Base-by-base conservation (phyloP, 768 basidiomycete species). In the Galerina marginata region DNA sequence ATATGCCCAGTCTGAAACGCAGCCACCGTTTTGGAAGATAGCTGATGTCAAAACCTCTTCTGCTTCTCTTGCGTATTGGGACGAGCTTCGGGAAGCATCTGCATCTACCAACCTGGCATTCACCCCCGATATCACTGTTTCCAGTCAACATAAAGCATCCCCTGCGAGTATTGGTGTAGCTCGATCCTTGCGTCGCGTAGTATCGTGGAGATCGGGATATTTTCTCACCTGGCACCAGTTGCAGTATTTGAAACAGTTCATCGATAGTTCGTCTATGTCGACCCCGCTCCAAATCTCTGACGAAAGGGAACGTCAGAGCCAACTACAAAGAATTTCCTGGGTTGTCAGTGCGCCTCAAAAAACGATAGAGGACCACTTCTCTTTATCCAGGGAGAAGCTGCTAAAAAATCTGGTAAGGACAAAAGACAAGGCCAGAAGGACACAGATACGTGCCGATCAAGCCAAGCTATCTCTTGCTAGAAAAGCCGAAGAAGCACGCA, bases 161-260 rank as follows among this genome's bases (percentile, higher is more conserved):
- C 53, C 65, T 40, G 67, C 72, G 11, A 70, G 66, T 20, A 45
- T 74, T 20, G 67, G 70, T 26, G 66, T 83, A 14, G 76, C 74
- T 51, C 79, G 81, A 58, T 81, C 82, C n/a, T 74, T 91, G n/a
- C 83, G 86, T 43, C 84, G 88, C 15, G 64, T 72, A 23, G 74
- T 73, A 2, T 86, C 87, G 2, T 93, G 92, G 92, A 80, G 75
- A 36, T 69, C 81, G 12, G 69, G 77, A 5, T 93, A 92, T 67
- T 75, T 80, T 56, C 72, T 93, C 48, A 85, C 88, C 0, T 86
- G 83, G 82, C 82, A 85, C 68, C 92, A 93, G 71, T 83, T 77
- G 42, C 83, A 83, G 56, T 92, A 87, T 72, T 73, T 93, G 62
- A 79, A 78, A 43, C 81, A 79, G 56, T 84, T 80, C 55, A 71